Base-by-base conservation (phyloP, 2,329 filamentous ascomycete species). In the Fusarium camptoceras region DNA sequence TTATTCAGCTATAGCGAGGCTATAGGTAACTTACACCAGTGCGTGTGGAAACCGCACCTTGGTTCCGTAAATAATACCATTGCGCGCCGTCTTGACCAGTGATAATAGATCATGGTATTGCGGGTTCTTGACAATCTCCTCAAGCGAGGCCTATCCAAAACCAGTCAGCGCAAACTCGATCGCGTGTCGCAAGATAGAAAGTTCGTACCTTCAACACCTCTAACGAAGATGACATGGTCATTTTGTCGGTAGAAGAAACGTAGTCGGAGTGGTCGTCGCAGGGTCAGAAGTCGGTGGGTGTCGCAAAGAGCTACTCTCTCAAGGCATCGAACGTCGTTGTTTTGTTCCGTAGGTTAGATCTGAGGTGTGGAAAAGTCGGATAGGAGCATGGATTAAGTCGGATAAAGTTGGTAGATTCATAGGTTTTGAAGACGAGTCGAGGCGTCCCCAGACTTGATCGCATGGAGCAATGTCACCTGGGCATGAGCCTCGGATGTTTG, bases 1-100 rank as follows among this genome's bases (percentile, higher is more conserved):
- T 42, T 10, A n/a, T 37, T 41, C 22, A 15, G 18, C 16, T 49
- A 22, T 30, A 28, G 4, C 39, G 5, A 6, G 41, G 20, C 14
- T 34, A 5, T 11, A 30, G 16, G 3, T 34, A 8, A 70, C 84
- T 68, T 81, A 87, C 84, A 99, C 96, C 73, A 99, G 87, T 66
- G 96, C 96, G 83, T 99, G 96, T 71, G 96, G 96, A 83, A 99
- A 98, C 70, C 96, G 94, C 81, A 99, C 94, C 88, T 98, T 98
- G 76, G 93, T 90, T 66, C 96, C 96, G 83, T 99, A 99, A 69
- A 99, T 94, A 72, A 94, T 91, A 80, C 96, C 96, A 89, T 98
- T 99, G 82, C 96, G 94, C 73, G 96, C 92, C 76, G 90, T 94
- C 87, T 99, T 99, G 80, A 97, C 80, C 73, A 99, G 86, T 60